phyloP scores from a whole-genome alignment of 2,329 filamentous ascomycete genomes.

The Thelonectria discophora region DNA sequence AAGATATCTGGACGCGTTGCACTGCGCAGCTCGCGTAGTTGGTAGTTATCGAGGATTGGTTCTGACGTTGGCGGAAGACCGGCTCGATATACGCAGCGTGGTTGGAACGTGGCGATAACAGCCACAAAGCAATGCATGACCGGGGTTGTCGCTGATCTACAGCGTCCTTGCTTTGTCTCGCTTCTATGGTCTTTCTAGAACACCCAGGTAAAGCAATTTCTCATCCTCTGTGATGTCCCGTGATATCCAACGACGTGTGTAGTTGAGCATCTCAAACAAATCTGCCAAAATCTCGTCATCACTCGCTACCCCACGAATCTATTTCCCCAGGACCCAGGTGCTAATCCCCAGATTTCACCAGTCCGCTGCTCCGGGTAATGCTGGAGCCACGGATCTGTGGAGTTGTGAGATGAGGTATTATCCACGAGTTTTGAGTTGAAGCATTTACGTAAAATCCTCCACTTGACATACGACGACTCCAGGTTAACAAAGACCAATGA shows the following conservation, averaged over 20 bases:
- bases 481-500: too few relatives aligned
- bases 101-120: background rate
- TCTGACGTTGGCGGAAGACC: background rate
- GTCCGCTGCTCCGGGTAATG: background rate
- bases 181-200: background rate
- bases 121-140: background rate
- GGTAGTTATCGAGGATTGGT: background rate
- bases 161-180: background rate
- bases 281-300: background rate
- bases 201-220: background rate
- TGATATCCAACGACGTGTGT: background rate
- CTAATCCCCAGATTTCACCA: background rate
- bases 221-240: background rate
- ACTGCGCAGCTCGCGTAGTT: background rate
- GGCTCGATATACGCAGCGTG: background rate
- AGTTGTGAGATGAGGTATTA: background rate
- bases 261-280: background rate
- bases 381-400: background rate
- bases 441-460: background rate
- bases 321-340: background rate
- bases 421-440: background rate
- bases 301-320: background rate
- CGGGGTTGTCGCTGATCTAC: background rate
- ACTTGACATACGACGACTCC: too few relatives aligned
- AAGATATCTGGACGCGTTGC: background rate